Conservation (phyloP, 176 grass and related monocot species). For the Alopecurus myosuroides region DNA sequence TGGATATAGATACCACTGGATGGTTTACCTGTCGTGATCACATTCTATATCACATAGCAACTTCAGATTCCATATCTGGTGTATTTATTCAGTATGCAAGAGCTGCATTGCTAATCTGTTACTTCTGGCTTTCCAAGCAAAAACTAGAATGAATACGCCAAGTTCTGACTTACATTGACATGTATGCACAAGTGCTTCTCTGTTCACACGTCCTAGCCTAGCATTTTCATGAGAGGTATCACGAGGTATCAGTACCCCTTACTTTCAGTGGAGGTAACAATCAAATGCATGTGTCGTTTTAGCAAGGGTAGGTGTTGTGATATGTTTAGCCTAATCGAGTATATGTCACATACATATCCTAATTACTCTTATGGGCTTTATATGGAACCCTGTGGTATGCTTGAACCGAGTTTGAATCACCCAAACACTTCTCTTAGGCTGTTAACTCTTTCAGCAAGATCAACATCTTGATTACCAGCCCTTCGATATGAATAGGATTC, state of each 20-base stretch:
- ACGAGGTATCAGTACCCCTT: background rate
- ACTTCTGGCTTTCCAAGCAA: background rate
- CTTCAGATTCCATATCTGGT: background rate
- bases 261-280: background rate
- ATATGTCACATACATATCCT: background rate
- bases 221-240: background rate
- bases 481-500: background rate
- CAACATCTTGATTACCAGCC: background rate
- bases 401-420: background rate
- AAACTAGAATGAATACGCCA: background rate
- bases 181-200: background rate
- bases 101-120: background rate
- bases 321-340: background rate
- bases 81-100: background rate
- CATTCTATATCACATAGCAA: conserved; percentile 8
- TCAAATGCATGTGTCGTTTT: background rate
- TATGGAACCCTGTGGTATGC: background rate
- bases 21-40: background rate
- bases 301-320: background rate
- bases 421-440: background rate
- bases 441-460: background rate
- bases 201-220: background rate
- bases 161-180: background rate
- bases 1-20: background rate
- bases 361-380: background rate